phyloP scores from a whole-genome alignment of 2,329 filamentous ascomycete species.

The Aureobasidium sp. region DNA sequence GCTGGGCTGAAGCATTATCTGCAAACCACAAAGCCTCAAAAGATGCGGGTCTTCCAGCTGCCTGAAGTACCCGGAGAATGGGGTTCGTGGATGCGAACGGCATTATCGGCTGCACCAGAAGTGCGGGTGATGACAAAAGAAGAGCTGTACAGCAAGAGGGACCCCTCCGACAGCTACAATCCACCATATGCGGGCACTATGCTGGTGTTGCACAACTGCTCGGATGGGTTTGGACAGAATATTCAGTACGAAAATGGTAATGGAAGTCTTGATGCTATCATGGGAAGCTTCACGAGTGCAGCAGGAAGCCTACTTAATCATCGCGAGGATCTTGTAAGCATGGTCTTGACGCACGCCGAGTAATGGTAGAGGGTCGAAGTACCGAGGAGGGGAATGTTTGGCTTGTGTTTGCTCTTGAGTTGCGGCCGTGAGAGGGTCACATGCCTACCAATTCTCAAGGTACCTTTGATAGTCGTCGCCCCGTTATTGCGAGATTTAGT shows the following conservation, averaged over 20 bases:
- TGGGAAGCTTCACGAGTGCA: slow-evolving; percentile 7
- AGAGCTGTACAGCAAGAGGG: neutral
- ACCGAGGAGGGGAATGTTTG: neutral
- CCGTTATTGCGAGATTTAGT: slow-evolving; percentile 14
- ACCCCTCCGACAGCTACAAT: neutral
- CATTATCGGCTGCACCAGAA: neutral
- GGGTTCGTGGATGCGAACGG: neutral
- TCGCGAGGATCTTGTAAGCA: slow-evolving; percentile 8
- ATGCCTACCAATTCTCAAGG: slow-evolving; percentile 2
- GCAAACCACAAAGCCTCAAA: neutral
- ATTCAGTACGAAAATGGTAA: neutral
- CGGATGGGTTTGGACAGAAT: slow-evolving; percentile 11
- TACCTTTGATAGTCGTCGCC: slow-evolving; percentile 6
- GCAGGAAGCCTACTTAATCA: slow-evolving; percentile 6
- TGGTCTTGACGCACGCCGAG: neutral
- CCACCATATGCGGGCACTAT: neutral
- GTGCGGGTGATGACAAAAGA: neutral
- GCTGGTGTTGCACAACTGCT: slow-evolving; percentile 12
- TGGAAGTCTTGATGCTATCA: slow-evolving; percentile 7
- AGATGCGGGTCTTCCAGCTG: neutral
- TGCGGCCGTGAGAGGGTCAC: slow-evolving; percentile 13
- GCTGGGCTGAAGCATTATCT: slow-evolving; percentile 9
- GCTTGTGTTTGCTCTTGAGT: neutral
- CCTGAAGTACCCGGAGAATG: neutral
- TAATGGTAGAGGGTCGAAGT: neutral